Evolutionary conservation across 805 yeast genomes (phyloP).

Genomic region (Hemisphaericaspora nanyangensis): DNA sequence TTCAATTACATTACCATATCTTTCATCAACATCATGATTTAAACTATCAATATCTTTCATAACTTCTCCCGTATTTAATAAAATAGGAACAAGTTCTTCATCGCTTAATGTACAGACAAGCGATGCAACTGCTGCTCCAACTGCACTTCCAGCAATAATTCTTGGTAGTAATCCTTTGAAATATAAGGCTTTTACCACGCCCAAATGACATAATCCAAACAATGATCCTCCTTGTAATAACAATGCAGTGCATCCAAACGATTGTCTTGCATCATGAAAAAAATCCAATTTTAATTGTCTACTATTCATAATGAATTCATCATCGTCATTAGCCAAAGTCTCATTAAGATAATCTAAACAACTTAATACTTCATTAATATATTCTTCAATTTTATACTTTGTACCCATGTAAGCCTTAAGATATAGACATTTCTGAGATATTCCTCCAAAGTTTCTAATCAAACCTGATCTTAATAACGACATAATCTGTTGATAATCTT

Average conservation of each 20-base stretch:
- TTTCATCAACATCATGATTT: conserved; percentile 52
- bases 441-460: conserved; percentile 87
- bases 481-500: conserved; percentile 56
- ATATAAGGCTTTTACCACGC: conserved; percentile 83
- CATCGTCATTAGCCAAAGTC: conserved; percentile 25
- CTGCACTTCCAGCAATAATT: conserved; percentile 86
- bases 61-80: conserved; percentile 35
- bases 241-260: conserved; percentile 87
- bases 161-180: conserved; percentile 73
- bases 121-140: conserved; percentile 91
- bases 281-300: conserved; percentile 65
- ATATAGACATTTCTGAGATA: conserved; percentile 73
- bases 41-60: conserved; percentile 43
- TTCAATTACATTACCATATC: conserved; percentile 67
- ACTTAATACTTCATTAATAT: conserved; percentile 68
- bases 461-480: conserved; percentile 77
- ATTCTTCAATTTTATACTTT: conserved; percentile 82
- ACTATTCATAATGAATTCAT: conserved; percentile 39
- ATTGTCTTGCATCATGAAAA: conserved; percentile 81
- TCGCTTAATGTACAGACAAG: conserved; percentile 72
- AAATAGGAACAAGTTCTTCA: conserved; percentile 53
- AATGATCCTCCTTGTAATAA: conserved; percentile 92
- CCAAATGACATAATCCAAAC: conserved; percentile 91
- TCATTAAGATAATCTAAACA: conserved; percentile 62
- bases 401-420: conserved; percentile 86